phyloP scores from a whole-genome alignment of 2,329 filamentous ascomycete genomes.

The Aspergillus ustus region DNA sequence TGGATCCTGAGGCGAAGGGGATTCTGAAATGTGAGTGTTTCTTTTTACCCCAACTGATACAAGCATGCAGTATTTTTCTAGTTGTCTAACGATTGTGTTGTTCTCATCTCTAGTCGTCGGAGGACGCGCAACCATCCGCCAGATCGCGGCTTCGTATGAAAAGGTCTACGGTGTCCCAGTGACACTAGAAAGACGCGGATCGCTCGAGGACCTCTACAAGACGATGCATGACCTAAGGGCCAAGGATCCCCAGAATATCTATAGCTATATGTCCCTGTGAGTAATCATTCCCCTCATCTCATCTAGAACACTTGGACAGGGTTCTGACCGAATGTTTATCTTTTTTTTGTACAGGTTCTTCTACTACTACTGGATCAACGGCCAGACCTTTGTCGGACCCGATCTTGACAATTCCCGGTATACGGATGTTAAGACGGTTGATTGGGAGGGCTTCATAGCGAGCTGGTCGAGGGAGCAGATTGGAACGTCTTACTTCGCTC shows the following conservation, averaged over 20 bases:
- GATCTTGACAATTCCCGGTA: constrained; percentile 16
- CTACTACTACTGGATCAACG: constrained; percentile 25
- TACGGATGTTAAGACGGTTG: background rate
- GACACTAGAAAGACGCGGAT: constrained; percentile 30
- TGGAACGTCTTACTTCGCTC: constrained; percentile 7
- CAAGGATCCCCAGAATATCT: constrained; percentile 21
- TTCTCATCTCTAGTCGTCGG: constrained; percentile 38
- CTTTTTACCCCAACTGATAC: too few relatives aligned
- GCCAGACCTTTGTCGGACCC: constrained; percentile 17
- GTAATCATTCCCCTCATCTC: background rate
- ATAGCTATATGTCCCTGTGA: constrained; percentile 22
- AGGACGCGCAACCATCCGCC: constrained; percentile 31
- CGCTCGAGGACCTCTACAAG: constrained; percentile 33
- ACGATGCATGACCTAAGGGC: constrained; percentile 29
- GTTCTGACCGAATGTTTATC: too few relatives aligned
- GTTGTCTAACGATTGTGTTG: too few relatives aligned
- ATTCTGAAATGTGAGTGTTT: constrained; percentile 6
- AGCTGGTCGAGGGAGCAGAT: background rate
- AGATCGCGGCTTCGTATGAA: constrained; percentile 32
- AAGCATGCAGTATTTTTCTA: too few relatives aligned
- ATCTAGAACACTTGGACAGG: background rate
- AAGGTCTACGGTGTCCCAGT: constrained; percentile 30
- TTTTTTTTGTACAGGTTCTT: constrained; percentile 16
- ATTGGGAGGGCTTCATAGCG: background rate
- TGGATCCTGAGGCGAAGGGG: constrained; percentile 29